Evolutionary conservation across 257 asterid genomes (phyloP), one percentile per base, ranked within the genome.

Genomic region (Anisodus acutangulus): DNA sequence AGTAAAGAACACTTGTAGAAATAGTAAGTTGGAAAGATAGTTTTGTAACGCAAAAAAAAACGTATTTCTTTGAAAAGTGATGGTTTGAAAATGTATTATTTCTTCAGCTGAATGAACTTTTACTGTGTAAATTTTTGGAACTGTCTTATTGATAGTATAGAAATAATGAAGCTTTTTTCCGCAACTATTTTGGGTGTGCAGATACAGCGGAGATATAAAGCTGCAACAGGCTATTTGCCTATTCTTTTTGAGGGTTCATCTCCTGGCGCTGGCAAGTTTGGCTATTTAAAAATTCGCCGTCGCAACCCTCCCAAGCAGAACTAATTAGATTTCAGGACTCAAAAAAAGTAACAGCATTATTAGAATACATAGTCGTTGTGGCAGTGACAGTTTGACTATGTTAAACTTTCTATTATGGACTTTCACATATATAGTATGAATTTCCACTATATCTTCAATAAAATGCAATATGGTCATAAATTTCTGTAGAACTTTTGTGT

Each of bases 211-310:
- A 31, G 35, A 82, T 96, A 96, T 87, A 90, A 88, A 86, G 88
- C 84, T 37, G 98, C 98, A 4, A 96, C 97, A 1, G 99, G 98
- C 2, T 91, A 94, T 87, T 63, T 92, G 82, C 98, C 98, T 0
- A 85, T 91, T 78, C 84, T 93, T 37, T 96, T 94, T 54, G 98
- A 96, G 86, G 99, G 98, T 15, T 96, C 99, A 31, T 96, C 99
- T 35, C 99, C 98, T 0, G 99, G 99, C n/a, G 99, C 99, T 8
- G 98, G 98, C 11, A 94, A 79, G 83, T 96, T 96, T 51, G 99
- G 98, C 35, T 89, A 96, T 83, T 89, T 96, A 67, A 92, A 95
- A 87, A 93, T 96, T 81, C 96, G 93, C 15, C 93, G 93, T 7
- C 89, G 91, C 41, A 85, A 53, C 11, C 85, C 57, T 26, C 79